Conservation (phyloP, 1,284 basidiomycete species). For the Fomitopsis betulina region DNA sequence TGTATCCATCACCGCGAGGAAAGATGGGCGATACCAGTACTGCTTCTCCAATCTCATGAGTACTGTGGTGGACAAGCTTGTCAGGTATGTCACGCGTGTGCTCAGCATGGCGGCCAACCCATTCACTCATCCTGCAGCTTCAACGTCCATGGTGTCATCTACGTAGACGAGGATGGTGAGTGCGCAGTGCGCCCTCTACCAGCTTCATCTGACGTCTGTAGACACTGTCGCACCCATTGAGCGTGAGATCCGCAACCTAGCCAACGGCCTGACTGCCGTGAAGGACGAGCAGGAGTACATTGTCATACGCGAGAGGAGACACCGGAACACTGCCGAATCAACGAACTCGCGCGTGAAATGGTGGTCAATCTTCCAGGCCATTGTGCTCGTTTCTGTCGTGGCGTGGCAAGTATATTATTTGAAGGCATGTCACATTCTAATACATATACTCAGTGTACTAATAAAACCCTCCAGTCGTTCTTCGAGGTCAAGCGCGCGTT, state of each 20-base stretch:
- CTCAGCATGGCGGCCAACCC: slow-evolving; percentile 6
- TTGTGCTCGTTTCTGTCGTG: slow-evolving; percentile 87
- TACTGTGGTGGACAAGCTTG: slow-evolving; percentile 89
- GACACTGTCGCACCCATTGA: slow-evolving; percentile 92
- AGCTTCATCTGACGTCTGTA: slow-evolving; percentile 15
- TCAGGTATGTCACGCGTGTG: slow-evolving; percentile 59
- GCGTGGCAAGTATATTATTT: slow-evolving; percentile 98
- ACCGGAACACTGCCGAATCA: slow-evolving; percentile 92
- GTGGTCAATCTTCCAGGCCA: slow-evolving; percentile 94
- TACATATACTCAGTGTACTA: neutral
- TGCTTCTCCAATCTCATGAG: slow-evolving; percentile 99
- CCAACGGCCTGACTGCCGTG: slow-evolving; percentile 81
- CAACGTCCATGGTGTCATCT: slow-evolving; percentile 98
- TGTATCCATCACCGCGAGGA: slow-evolving; percentile 81
- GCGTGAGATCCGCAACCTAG: slow-evolving; percentile 88
- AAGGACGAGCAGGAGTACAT: slow-evolving; percentile 99
- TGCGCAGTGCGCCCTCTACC: slow-evolving; percentile 13
- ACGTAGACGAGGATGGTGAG: slow-evolving; percentile 80
- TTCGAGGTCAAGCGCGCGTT: slow-evolving; percentile 95
- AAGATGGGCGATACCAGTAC: slow-evolving; percentile 88
- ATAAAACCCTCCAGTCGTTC: slow-evolving; percentile 54
- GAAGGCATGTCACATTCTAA: slow-evolving; percentile 57
- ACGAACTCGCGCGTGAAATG: slow-evolving; percentile 97
- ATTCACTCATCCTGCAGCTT: slow-evolving; percentile 58
- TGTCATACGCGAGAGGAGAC: slow-evolving; percentile 88